A percentile compares a stretch with the other conserved stretches of the same genome.
phyloP scores from a whole-genome alignment of 306 rosid species.

The Fragaria ananassa region DNA sequence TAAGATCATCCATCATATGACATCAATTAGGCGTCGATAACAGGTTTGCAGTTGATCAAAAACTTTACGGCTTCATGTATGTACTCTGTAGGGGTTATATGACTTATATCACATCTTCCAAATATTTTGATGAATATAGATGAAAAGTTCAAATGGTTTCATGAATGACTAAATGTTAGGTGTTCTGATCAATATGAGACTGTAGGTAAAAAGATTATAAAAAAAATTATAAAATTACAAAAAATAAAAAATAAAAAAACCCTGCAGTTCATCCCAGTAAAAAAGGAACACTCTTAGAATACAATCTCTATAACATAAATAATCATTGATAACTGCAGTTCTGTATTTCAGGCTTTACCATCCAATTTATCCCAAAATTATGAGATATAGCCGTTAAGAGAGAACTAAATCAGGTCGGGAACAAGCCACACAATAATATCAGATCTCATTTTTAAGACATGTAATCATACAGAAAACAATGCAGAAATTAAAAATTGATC shows the following conservation, averaged over 20 bases:
- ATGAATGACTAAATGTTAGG: background rate
- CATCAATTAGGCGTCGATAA: background rate
- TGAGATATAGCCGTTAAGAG: background rate
- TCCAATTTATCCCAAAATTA: background rate
- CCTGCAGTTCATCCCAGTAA: background rate
- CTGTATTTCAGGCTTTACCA: background rate
- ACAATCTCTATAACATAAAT: background rate
- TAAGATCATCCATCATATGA: background rate
- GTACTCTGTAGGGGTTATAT: background rate
- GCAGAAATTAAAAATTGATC: slow-evolving; percentile 26
- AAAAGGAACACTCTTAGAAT: background rate
- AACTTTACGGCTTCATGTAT: background rate
- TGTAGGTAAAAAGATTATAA: background rate
- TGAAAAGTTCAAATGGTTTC: slow-evolving; percentile 1
- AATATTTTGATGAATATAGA: background rate
- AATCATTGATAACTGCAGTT: background rate
- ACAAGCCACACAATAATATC: background rate
- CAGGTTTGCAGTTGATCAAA: background rate
- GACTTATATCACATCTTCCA: slow-evolving; percentile 5
- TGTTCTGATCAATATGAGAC: background rate
- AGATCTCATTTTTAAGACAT: background rate
- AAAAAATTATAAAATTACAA: background rate
- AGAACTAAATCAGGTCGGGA: background rate
- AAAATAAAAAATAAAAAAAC: background rate
- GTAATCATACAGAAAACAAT: slow-evolving; percentile 17